phyloP scores from a whole-genome alignment of 1,284 basidiomycete species.

The Malassezia dermatis region DNA sequence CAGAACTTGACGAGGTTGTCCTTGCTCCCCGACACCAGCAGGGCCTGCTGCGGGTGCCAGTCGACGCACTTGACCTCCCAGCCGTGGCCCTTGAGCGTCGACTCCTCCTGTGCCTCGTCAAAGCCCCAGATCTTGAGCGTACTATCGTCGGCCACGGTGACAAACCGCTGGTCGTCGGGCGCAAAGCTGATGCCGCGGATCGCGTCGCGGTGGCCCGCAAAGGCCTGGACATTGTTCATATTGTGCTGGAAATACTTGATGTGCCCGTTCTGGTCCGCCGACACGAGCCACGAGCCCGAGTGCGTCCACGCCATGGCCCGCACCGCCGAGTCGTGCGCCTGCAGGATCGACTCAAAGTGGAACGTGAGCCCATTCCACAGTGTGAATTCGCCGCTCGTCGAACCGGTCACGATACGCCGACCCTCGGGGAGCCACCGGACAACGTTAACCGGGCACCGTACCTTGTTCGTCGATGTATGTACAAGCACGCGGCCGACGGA shows the following conservation, averaged over 20 bases:
- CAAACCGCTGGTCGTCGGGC: conserved; percentile 81
- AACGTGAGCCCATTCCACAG: conserved; percentile 98
- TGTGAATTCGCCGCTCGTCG: conserved; percentile 93
- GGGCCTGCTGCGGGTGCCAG: conserved; percentile 93
- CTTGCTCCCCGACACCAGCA: conserved; percentile 81
- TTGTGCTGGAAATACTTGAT: conserved; percentile 99
- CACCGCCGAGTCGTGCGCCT: conserved; percentile 89
- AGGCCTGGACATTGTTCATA: conserved; percentile 93
- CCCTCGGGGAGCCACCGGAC: conserved; percentile 95
- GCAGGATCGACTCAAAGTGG: conserved; percentile 97
- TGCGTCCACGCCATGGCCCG: conserved; percentile 81
- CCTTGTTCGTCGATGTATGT: conserved; percentile 96
- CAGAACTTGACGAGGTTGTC: conserved; percentile 98
- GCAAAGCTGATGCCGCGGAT: conserved; percentile 82
- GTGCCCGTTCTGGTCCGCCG: conserved; percentile 80
- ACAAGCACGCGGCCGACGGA: conserved; percentile 90
- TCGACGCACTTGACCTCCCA: conserved; percentile 98
- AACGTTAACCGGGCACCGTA: conserved; percentile 88
- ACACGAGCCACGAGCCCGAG: conserved; percentile 79
- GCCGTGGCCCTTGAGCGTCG: conserved; percentile 78
- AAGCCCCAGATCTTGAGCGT: conserved; percentile 91
- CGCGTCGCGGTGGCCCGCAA: conserved; percentile 63
- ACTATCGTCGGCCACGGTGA: conserved; percentile 86
- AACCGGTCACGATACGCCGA: conserved; percentile 80
- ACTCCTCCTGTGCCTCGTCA: conserved; percentile 77